phyloP scores from a whole-genome alignment of 2,329 filamentous ascomycete genomes.

The Claviceps arundinis region DNA sequence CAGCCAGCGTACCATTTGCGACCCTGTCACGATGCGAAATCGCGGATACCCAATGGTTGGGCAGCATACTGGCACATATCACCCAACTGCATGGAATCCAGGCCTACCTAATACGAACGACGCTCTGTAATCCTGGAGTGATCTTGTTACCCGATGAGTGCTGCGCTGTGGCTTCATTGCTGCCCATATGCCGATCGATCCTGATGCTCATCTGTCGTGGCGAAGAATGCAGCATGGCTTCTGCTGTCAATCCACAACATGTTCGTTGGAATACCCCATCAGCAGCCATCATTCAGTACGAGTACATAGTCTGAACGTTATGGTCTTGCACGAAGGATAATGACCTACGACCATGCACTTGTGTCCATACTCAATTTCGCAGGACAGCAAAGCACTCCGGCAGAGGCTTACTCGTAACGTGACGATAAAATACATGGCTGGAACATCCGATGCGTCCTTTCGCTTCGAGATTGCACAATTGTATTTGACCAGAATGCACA shows the following conservation, averaged over 20 bases:
- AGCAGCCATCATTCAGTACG: background rate
- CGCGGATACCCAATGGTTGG: slow-evolving; percentile 5
- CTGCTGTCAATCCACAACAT: background rate
- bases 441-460: background rate
- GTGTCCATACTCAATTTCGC: background rate
- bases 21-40: slow-evolving; percentile 5
- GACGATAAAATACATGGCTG: background rate
- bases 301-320: background rate
- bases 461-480: background rate
- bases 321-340: background rate
- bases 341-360: background rate
- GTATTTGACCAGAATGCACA: background rate
- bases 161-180: background rate
- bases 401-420: background rate
- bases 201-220: background rate
- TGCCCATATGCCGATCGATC: background rate
- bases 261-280: too few relatives aligned
- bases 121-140: background rate
- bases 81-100: background rate
- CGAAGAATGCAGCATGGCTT: background rate
- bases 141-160: background rate
- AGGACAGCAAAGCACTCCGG: background rate
- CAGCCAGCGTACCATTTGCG: slow-evolving; percentile 5
- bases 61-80: slow-evolving; percentile 3
- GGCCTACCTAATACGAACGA: background rate